Evolutionary conservation across 768 basidiomycete species (phyloP).

Genomic region (Stropharia rugosoannulata): DNA sequence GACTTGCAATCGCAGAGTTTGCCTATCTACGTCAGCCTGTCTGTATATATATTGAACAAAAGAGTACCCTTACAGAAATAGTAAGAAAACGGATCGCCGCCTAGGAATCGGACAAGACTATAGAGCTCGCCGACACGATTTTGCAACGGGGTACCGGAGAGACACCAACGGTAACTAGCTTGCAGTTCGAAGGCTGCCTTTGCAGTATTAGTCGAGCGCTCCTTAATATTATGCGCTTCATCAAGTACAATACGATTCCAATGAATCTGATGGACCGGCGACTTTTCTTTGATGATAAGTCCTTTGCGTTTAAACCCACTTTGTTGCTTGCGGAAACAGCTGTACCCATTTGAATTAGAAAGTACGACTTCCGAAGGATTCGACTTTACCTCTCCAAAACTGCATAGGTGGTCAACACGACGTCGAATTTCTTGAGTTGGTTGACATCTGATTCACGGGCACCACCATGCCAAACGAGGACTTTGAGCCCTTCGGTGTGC

Average conservation of each 20-base stretch:
- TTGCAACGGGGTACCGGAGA: slow-evolving; percentile 95
- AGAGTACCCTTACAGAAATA: slow-evolving; percentile 72
- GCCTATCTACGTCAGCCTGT: slow-evolving; percentile 40
- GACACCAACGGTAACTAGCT: slow-evolving; percentile 86
- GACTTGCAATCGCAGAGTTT: slow-evolving; percentile 94
- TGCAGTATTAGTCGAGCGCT: slow-evolving; percentile 90
- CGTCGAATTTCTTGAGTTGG: slow-evolving; percentile 82
- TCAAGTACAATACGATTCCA: slow-evolving; percentile 89
- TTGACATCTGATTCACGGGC: slow-evolving; percentile 64
- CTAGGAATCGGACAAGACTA: slow-evolving; percentile 88
- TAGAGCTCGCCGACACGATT: slow-evolving; percentile 99
- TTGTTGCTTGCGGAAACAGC: slow-evolving; percentile 90
- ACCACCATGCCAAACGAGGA: slow-evolving; percentile 91
- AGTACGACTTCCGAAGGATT: neutral
- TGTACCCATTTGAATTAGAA: slow-evolving; percentile 23
- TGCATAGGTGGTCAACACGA: slow-evolving; percentile 86
- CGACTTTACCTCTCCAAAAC: slow-evolving; percentile 65
- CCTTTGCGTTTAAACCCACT: slow-evolving; percentile 89
- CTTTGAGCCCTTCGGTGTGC: slow-evolving; percentile 82
- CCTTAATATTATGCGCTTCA: slow-evolving; percentile 98
- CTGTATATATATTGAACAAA: neutral
- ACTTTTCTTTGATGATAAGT: slow-evolving; percentile 82
- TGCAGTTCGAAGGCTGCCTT: slow-evolving; percentile 93
- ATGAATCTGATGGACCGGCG: slow-evolving; percentile 76
- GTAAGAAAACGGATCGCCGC: slow-evolving; percentile 89